Base-by-base conservation (phyloP, 805 yeast genomes). In the Candida ponderosae region DNA sequence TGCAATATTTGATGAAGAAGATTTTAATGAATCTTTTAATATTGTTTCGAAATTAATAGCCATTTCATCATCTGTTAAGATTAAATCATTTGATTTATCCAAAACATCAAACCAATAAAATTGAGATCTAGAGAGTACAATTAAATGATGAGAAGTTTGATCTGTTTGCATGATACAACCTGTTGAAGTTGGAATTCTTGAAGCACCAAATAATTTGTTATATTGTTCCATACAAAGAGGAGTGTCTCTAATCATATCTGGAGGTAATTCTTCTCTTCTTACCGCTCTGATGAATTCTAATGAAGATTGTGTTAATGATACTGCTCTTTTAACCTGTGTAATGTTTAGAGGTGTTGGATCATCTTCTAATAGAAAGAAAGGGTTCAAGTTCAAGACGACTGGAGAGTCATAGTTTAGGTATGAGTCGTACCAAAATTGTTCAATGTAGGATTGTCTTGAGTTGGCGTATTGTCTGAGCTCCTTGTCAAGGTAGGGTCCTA, bases 21-120 rank as follows among this genome's bases (percentile, higher is more conserved):
- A 46, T 36, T 53, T 55, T 35, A 53, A 51, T 11, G 93, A 84
- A 58, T 88, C 97, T 38, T 72, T 74, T 32, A 88, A 69, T 40
- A 88, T 85, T 10, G 86, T 74, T 41, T 79, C 75, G 53, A 83
- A 76, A 59, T 86, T 87, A 54, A 79, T 66, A 39, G 76, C 79
- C 47, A 88, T 68, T 55, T 86, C 94, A 38, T 73, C 76, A 52
- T 86, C 90, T 2, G 81, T 69, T 53, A 88, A 65, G 34, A 87
- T 70, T 43, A 88, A 66, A 52, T 84, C 79, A 54, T 83, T 76
- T 44, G 77, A 63, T 34, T 69, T 68, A 58, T 87, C 94, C 48
- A 88, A 64, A 2, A 88, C 97, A 54, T 88, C 96, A 56, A 88
- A 88, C 96, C 96, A 88, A 62, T 88, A 88, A 58, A 87, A 85